Percentiles rank a stretch among this genome's conserved stretches.
These are phyloP conservation scores for Bathelium albidoporum DNA, from an alignment of 495 filamentous ascomycete species.

Conservation along the genomic window DNA sequence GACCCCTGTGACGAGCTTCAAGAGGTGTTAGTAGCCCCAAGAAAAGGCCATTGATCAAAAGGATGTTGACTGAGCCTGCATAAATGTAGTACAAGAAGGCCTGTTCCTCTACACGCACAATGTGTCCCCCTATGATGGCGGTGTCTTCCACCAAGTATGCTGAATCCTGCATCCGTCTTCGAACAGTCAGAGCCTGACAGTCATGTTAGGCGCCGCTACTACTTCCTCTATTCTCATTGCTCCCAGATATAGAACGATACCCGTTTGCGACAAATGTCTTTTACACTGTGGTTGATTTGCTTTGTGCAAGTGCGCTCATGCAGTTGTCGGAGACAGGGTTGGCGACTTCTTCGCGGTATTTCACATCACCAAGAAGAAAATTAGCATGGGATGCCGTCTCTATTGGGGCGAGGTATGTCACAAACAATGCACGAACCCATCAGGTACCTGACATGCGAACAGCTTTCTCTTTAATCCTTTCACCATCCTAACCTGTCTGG, in stretches of 20 bases:
- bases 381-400: slow-evolving; percentile 65
- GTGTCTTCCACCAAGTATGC: slow-evolving; percentile 82
- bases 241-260: slow-evolving; percentile 54
- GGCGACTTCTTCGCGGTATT: slow-evolving; percentile 58
- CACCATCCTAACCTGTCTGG: slow-evolving; percentile 84
- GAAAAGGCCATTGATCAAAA: no score
- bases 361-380: slow-evolving; percentile 66
- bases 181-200: background rate
- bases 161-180: background rate
- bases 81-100: slow-evolving; percentile 73
- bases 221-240: slow-evolving; percentile 78
- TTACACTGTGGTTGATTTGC: slow-evolving; percentile 70
- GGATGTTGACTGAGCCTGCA: no score
- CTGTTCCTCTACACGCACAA: slow-evolving; percentile 92
- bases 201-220: slow-evolving; percentile 67
- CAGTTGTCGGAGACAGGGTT: slow-evolving; percentile 76
- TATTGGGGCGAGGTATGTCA: slow-evolving; percentile 63
- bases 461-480: slow-evolving; percentile 94
- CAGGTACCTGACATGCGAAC: slow-evolving; percentile 12
- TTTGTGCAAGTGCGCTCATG: slow-evolving; percentile 73
- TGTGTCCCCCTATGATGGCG: slow-evolving; percentile 94
- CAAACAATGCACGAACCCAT: background rate
- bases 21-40: slow-evolving; percentile 74
- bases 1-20: slow-evolving; percentile 95
- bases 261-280: slow-evolving; percentile 68